Percentiles rank a stretch among this genome's conserved stretches.
Evolutionary conservation across 2,329 filamentous ascomycete species (phyloP).

Genomic region (Aspergillus spinulosporus): DNA sequence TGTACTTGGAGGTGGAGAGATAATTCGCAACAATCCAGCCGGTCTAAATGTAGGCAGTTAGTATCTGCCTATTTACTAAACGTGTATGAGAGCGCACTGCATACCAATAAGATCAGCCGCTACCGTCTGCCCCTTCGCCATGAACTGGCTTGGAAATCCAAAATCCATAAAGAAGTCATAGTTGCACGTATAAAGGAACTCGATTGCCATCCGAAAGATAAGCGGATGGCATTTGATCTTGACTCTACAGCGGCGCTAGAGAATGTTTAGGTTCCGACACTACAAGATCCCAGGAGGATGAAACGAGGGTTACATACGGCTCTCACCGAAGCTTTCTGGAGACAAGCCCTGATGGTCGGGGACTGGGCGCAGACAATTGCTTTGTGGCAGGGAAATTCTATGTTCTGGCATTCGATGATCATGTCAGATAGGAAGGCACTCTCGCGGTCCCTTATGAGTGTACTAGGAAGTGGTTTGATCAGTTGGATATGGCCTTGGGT

Average conservation of each 20-base stretch:
- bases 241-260: background rate
- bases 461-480: background rate
- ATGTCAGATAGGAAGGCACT: background rate
- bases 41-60: background rate
- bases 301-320: too few relatives aligned
- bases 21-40: constrained; percentile 8
- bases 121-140: constrained; percentile 1
- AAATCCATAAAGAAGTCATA: constrained; percentile 3
- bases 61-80: background rate
- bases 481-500: background rate
- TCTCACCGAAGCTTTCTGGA: background rate
- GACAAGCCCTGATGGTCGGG: background rate
- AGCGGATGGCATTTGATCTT: constrained; percentile 7
- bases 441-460: background rate
- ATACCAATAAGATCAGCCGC: constrained; percentile 6
- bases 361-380: constrained; percentile 11
- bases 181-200: constrained; percentile 6
- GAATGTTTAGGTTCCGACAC: background rate
- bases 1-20: constrained; percentile 9
- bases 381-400: constrained; percentile 8
- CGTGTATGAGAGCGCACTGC: background rate
- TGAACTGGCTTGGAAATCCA: constrained; percentile 3
- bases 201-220: constrained; percentile 4
- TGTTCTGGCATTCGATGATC: background rate
- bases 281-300: too few relatives aligned